phyloP scores from a whole-genome alignment of 129 eudicot species.

The Tagetes patula region DNA sequence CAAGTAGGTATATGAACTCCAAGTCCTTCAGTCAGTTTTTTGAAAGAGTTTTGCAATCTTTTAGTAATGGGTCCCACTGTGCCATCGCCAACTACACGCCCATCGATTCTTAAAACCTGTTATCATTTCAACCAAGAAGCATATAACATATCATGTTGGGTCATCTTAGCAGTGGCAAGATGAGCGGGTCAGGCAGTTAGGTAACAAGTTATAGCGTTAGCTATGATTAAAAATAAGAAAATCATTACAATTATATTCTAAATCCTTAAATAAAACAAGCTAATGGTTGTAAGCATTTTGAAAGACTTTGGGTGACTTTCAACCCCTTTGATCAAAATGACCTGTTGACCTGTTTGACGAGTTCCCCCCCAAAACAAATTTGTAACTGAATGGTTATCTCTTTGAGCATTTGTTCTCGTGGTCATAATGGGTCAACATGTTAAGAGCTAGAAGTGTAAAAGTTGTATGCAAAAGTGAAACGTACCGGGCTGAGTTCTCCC shows the following conservation, averaged over 20 bases:
- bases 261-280: background rate
- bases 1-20: constrained; percentile 92
- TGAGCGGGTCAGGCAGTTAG: background rate
- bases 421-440: background rate
- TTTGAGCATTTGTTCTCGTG: background rate
- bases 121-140: constrained; percentile 3
- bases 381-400: background rate
- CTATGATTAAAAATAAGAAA: background rate
- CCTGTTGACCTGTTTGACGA: no score
- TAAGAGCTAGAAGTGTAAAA: background rate
- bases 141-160: background rate
- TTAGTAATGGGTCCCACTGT: constrained; percentile 79
- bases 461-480: constrained; percentile 22
- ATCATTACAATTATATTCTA: background rate
- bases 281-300: background rate
- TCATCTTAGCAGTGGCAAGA: background rate
- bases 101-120: constrained; percentile 84
- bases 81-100: constrained; percentile 82
- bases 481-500: constrained; percentile 97
- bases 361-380: no score
- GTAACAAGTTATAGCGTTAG: background rate
- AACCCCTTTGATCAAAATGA: background rate
- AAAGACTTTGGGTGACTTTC: background rate
- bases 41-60: constrained; percentile 64
- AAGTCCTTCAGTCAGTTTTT: constrained; percentile 52